These are phyloP conservation scores for Arctium minus DNA, from an alignment of 129 eudicot species.

Conservation along the genomic window DNA sequence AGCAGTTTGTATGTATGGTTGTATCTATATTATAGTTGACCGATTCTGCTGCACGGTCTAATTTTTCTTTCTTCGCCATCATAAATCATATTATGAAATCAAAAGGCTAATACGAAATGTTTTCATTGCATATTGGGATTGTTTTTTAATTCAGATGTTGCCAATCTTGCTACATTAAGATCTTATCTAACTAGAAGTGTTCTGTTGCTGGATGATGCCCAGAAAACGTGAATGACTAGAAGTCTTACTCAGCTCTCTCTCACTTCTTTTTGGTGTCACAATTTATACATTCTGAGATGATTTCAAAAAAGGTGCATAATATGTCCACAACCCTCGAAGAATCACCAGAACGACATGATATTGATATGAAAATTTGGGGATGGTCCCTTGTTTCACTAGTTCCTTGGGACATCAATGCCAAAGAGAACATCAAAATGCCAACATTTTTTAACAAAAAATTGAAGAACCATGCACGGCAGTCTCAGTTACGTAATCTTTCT, in stretches of 20 bases:
- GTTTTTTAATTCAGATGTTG: background rate
- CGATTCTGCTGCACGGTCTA: background rate
- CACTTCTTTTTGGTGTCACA: background rate
- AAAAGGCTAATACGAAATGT: background rate
- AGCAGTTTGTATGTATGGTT: background rate
- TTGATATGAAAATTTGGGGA: slow-evolving; percentile 47
- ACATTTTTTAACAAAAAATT: slow-evolving; percentile 59
- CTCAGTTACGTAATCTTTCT: slow-evolving; percentile 18
- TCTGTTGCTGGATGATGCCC: slow-evolving; percentile 10
- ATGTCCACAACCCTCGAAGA: slow-evolving; percentile 21
- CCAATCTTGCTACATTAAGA: slow-evolving; percentile 19
- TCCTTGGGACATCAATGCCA: slow-evolving; percentile 60
- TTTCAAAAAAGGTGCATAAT: slow-evolving; percentile 17
- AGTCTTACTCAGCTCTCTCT: background rate
- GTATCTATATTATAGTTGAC: background rate
- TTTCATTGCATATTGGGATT: background rate
- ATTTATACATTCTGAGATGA: background rate
- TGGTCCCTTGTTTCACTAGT: slow-evolving; percentile 50
- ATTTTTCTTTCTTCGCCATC: background rate
- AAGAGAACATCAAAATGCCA: slow-evolving; percentile 53
- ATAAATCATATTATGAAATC: background rate
- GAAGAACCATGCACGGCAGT: slow-evolving; percentile 47
- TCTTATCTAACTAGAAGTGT: slow-evolving; percentile 8
- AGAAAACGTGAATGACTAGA: slow-evolving; percentile 15
- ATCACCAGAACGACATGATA: slow-evolving; percentile 30